phyloP scores from a whole-genome alignment of 2,329 filamentous ascomycete genomes.

The Fusarium proliferatum region DNA sequence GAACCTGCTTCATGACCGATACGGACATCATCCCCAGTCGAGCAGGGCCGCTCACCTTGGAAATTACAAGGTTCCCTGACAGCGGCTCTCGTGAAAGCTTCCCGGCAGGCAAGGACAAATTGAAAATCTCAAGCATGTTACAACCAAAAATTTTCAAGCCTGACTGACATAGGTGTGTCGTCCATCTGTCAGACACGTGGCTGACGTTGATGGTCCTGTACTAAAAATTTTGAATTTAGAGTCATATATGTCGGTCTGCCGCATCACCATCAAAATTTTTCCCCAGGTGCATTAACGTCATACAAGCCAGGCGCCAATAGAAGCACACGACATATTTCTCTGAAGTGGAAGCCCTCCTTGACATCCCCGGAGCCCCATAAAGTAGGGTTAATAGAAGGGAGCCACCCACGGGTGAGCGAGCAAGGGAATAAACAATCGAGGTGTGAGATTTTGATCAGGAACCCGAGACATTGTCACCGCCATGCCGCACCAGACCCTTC shows the following conservation, averaged over 20 bases:
- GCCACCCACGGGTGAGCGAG: slow-evolving; percentile 15
- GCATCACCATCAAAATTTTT: slow-evolving; percentile 11
- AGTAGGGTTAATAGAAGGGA: slow-evolving; percentile 26
- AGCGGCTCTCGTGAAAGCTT: slow-evolving; percentile 11
- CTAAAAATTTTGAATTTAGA: slow-evolving; percentile 4
- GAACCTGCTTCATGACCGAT: slow-evolving; percentile 26
- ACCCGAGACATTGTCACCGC: slow-evolving; percentile 47
- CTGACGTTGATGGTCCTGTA: slow-evolving; percentile 21
- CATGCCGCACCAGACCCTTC: slow-evolving; percentile 36
- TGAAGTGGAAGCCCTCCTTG: slow-evolving; percentile 14
- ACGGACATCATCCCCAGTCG: slow-evolving; percentile 24
- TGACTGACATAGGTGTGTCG: slow-evolving; percentile 4
- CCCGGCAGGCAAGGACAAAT: slow-evolving; percentile 24
- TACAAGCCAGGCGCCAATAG: slow-evolving; percentile 3
- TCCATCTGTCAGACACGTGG: slow-evolving; percentile 29
- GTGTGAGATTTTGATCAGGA: slow-evolving; percentile 39
- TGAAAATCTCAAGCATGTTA: slow-evolving; percentile 16
- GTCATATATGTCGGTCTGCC: slow-evolving; percentile 21
- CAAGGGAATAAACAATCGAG: slow-evolving; percentile 24
- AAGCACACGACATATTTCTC: slow-evolving; percentile 17
- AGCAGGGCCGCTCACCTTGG: slow-evolving; percentile 34
- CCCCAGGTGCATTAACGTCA: slow-evolving; percentile 1
- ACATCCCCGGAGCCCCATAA: slow-evolving; percentile 28
- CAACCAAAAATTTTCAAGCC: slow-evolving; percentile 9
- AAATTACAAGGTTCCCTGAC: slow-evolving; percentile 18